These are phyloP conservation scores for Sugiyamaella smithiae DNA, from an alignment of 805 yeast genomes.

Conservation along the genomic window DNA sequence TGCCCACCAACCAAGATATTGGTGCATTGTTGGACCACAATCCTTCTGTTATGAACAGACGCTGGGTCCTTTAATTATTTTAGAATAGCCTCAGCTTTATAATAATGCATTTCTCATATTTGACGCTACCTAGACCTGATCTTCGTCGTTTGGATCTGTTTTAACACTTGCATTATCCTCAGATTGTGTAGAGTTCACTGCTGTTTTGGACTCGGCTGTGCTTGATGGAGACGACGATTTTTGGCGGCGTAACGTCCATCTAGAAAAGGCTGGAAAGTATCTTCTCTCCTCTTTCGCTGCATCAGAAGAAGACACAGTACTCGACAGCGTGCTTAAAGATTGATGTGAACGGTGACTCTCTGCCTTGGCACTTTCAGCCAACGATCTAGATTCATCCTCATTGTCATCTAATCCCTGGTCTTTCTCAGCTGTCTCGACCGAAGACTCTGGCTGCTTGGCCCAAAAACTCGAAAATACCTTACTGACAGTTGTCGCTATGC, in stretches of 20 bases:
- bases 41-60: slow-evolving; percentile 9
- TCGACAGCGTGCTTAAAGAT: slow-evolving; percentile 4
- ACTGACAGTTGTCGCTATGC: slow-evolving; percentile 29
- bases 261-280: slow-evolving; percentile 11
- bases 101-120: background rate
- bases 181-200: no score
- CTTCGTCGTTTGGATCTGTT: no score
- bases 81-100: no score
- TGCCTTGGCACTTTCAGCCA: background rate
- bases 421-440: background rate
- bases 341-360: slow-evolving; percentile 8
- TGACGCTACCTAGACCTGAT: no score
- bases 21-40: slow-evolving; percentile 43
- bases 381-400: slow-evolving; percentile 1
- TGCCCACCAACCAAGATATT: slow-evolving; percentile 47
- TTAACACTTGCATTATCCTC: no score
- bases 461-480: slow-evolving; percentile 32
- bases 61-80: slow-evolving; percentile 7
- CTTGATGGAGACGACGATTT: background rate
- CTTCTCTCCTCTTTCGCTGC: background rate
- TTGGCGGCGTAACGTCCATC: slow-evolving; percentile 9
- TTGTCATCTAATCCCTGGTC: no score
- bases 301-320: slow-evolving; percentile 1
- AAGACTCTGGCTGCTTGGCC: slow-evolving; percentile 15
- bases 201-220: no score